A percentile compares a stretch with the other conserved stretches of the same genome.
phyloP scores from a whole-genome alignment of 805 yeast genomes.

The Barnettozyma botsteinii region DNA sequence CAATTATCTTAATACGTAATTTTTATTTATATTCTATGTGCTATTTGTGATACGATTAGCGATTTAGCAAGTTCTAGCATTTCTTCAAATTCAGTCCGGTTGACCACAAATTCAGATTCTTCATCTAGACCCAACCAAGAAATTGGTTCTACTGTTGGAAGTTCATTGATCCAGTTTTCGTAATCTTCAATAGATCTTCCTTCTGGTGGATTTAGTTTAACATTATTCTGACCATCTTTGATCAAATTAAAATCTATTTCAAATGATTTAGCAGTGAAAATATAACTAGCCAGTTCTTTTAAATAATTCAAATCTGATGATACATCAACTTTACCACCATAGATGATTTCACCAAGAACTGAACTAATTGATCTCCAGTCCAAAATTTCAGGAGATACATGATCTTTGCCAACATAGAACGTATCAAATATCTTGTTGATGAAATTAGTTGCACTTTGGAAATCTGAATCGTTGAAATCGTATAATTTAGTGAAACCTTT shows the following conservation, averaged over 20 bases:
- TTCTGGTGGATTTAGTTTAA: slow-evolving; percentile 39
- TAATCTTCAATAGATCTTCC: slow-evolving; percentile 32
- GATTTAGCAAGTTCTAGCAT: not conserved
- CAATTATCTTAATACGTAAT: not conserved
- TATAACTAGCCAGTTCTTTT: slow-evolving; percentile 26
- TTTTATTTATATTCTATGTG: too few species aligned
- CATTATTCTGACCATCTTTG: slow-evolving; percentile 19
- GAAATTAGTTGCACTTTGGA: slow-evolving; percentile 41
- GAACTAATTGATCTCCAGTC: slow-evolving; percentile 51
- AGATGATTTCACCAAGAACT: slow-evolving; percentile 48
- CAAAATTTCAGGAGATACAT: slow-evolving; percentile 38
- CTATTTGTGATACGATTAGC: not conserved
- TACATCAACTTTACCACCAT: slow-evolving; percentile 58
- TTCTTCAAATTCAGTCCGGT: slow-evolving; percentile 10
- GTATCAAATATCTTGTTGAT: slow-evolving; percentile 38
- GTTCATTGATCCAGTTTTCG: slow-evolving; percentile 41
- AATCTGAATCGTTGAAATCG: slow-evolving; percentile 74
- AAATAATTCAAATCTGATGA: slow-evolving; percentile 36
- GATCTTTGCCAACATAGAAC: slow-evolving; percentile 21
- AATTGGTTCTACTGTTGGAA: slow-evolving; percentile 51
- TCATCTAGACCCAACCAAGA: slow-evolving; percentile 47
- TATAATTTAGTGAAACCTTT: slow-evolving; percentile 55
- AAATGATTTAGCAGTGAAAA: slow-evolving; percentile 39
- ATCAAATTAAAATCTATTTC: slow-evolving; percentile 39
- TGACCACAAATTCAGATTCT: slow-evolving; percentile 34